phyloP scores from a whole-genome alignment of 1,139 yeast species.

The Taiozyma sp. region DNA sequence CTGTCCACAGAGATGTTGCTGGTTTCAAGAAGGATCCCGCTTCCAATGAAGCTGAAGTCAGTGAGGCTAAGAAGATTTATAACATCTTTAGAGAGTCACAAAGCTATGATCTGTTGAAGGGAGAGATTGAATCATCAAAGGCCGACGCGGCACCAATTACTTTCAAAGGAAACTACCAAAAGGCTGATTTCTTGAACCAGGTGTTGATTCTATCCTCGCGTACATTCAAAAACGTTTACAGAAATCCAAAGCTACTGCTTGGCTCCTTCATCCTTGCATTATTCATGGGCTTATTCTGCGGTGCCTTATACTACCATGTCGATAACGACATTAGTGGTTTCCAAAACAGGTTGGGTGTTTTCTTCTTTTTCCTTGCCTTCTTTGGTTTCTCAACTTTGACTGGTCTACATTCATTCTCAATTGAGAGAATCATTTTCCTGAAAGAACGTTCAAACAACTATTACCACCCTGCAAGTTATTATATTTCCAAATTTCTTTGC shows the following conservation, averaged over 20 bases:
- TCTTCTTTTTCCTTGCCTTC: slow-evolving; percentile 83
- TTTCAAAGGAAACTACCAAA: slow-evolving; percentile 32
- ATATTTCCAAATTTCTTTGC: slow-evolving; percentile 77
- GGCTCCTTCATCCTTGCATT: slow-evolving; percentile 81
- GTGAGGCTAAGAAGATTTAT: slow-evolving; percentile 25
- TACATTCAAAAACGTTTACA: slow-evolving; percentile 85
- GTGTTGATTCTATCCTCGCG: slow-evolving; percentile 70
- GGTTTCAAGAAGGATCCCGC: slow-evolving; percentile 9
- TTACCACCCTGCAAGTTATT: slow-evolving; percentile 83
- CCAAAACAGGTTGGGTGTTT: slow-evolving; percentile 90
- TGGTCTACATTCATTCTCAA: slow-evolving; percentile 82
- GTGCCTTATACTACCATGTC: slow-evolving; percentile 76
- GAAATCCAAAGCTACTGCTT: slow-evolving; percentile 81
- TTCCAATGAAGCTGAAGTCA: slow-evolving; percentile 1
- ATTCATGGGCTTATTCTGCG: slow-evolving; percentile 78
- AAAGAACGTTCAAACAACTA: slow-evolving; percentile 94
- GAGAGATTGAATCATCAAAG: slow-evolving; percentile 41
- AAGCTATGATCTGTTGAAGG: slow-evolving; percentile 41
- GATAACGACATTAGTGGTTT: slow-evolving; percentile 91
- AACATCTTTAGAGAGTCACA: slow-evolving; percentile 45
- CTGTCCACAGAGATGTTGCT: slow-evolving; percentile 73
- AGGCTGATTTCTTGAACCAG: slow-evolving; percentile 62
- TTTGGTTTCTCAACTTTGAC: slow-evolving; percentile 94
- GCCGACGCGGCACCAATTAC: slow-evolving; percentile 28
- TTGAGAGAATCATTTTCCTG: slow-evolving; percentile 82